Evolutionary conservation across 805 yeast species (phyloP).

Genomic region (Clavispora asparagi): DNA sequence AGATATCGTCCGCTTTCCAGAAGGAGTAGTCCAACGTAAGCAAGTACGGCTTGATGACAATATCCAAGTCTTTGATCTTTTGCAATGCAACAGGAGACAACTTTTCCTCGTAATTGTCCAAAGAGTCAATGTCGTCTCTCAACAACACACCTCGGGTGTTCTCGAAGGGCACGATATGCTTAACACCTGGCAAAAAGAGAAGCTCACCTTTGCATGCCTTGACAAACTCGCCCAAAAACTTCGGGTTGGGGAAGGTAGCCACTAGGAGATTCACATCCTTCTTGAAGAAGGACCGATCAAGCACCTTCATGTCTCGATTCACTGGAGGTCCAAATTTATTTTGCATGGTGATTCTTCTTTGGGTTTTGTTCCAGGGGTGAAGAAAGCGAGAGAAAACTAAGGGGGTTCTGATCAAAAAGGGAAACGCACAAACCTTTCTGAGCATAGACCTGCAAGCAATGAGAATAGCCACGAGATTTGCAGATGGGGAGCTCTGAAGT

Average conservation of each 20-base stretch:
- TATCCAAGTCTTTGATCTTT: slow-evolving; percentile 44
- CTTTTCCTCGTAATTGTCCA: slow-evolving; percentile 31
- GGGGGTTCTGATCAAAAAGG: not conserved
- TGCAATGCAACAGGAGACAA: slow-evolving; percentile 40
- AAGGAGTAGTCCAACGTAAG: slow-evolving; percentile 62
- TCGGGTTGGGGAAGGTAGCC: slow-evolving; percentile 67
- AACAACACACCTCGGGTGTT: slow-evolving; percentile 54
- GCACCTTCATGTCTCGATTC: slow-evolving; percentile 54
- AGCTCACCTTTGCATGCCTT: slow-evolving; percentile 54
- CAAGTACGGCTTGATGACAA: slow-evolving; percentile 47
- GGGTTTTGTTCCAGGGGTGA: slow-evolving; percentile 19
- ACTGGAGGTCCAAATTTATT: slow-evolving; percentile 56
- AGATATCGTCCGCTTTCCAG: slow-evolving; percentile 88
- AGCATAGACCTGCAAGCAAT: not conserved
- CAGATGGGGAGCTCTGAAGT: not conserved
- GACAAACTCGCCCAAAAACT: slow-evolving; percentile 53
- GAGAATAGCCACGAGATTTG: not conserved
- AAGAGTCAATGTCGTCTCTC: slow-evolving; percentile 42
- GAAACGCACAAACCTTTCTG: not conserved
- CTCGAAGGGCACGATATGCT: slow-evolving; percentile 51
- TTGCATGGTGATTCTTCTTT: slow-evolving; percentile 23
- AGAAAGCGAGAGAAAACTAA: not conserved
- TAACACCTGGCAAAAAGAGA: slow-evolving; percentile 64
- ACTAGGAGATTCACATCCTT: slow-evolving; percentile 57
- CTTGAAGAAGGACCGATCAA: slow-evolving; percentile 64